These are phyloP conservation scores for Macrophomina phaseolina DNA, from an alignment of 2,329 filamentous ascomycete genomes.

Conservation along the genomic window DNA sequence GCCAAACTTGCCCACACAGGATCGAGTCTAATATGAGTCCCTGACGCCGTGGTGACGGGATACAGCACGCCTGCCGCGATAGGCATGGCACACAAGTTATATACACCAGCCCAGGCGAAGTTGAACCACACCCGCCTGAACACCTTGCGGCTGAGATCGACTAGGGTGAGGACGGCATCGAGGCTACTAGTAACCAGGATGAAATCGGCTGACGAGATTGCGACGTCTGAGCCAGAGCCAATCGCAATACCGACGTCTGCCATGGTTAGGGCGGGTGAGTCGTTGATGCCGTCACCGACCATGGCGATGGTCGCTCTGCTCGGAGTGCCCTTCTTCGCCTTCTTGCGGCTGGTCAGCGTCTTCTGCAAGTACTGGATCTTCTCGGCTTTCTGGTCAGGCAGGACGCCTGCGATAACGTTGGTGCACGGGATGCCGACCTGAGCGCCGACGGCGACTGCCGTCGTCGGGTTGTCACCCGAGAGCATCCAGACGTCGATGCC, in stretches of 20 bases:
- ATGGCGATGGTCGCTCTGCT: constrained; percentile 71
- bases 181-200: constrained; percentile 77
- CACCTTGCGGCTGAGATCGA: constrained; percentile 72
- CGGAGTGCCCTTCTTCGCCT: constrained; percentile 24
- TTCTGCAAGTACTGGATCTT: constrained; percentile 63
- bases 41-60: constrained; percentile 57
- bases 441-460: constrained; percentile 77
- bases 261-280: constrained; percentile 78
- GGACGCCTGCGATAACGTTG: constrained; percentile 85
- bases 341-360: constrained; percentile 35
- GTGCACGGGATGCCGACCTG: constrained; percentile 73
- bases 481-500: constrained; percentile 88
- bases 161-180: constrained; percentile 71
- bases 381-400: constrained; percentile 81
- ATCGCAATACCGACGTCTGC: constrained; percentile 86
- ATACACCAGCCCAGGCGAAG: constrained; percentile 83
- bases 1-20: constrained; percentile 88
- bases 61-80: constrained; percentile 83
- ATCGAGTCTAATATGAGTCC: constrained; percentile 68
- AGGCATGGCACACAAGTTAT: constrained; percentile 79
- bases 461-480: constrained; percentile 87
- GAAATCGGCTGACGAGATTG: constrained; percentile 81
- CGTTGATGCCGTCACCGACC: constrained; percentile 88
- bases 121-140: constrained; percentile 83
- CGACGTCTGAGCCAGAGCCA: constrained; percentile 80